Evolutionary conservation across 257 asterid species (phyloP).

Genomic region (Avicennia marina): DNA sequence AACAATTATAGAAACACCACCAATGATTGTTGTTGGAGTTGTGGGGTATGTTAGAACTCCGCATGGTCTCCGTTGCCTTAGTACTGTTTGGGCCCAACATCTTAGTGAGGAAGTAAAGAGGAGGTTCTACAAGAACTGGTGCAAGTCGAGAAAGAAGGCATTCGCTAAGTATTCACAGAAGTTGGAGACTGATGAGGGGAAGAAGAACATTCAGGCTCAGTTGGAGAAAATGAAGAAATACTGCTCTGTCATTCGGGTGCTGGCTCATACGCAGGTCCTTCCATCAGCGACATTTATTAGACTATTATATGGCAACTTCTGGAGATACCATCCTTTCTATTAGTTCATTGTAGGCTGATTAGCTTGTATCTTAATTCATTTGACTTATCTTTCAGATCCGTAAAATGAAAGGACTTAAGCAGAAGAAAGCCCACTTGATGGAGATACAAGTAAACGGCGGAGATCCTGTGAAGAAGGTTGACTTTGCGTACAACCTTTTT

Average conservation of each 20-base stretch:
- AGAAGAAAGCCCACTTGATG: conserved; percentile 83
- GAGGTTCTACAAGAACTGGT: conserved; percentile 78
- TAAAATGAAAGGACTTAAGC: conserved; percentile 77
- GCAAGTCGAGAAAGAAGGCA: conserved; percentile 73
- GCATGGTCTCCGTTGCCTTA: conserved; percentile 67
- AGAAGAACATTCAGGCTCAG: conserved; percentile 54
- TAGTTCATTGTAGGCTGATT: too few relatives aligned
- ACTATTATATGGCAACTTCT: not conserved
- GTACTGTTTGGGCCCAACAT: conserved; percentile 81
- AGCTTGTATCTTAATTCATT: too few relatives aligned
- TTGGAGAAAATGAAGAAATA: conserved; percentile 74
- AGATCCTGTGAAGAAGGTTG: conserved; percentile 60
- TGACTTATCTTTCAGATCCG: conserved; percentile 52
- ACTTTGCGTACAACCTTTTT: conserved; percentile 64
- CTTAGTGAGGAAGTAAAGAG: conserved; percentile 71
- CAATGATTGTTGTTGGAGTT: conserved; percentile 74
- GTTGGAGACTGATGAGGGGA: conserved; percentile 54
- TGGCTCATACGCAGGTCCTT: conserved; percentile 80
- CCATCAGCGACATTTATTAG: too few relatives aligned
- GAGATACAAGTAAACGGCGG: conserved; percentile 91
- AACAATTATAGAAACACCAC: conserved; percentile 73
- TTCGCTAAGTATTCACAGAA: conserved; percentile 64
- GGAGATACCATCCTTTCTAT: too few relatives aligned
- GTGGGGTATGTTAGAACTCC: conserved; percentile 84
- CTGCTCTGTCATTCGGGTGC: conserved; percentile 58